A percentile compares a stretch with the other conserved stretches of the same genome.
These are phyloP conservation scores for Suhomyces vadensis DNA, from an alignment of 805 yeast species.

Conservation along the genomic window DNA sequence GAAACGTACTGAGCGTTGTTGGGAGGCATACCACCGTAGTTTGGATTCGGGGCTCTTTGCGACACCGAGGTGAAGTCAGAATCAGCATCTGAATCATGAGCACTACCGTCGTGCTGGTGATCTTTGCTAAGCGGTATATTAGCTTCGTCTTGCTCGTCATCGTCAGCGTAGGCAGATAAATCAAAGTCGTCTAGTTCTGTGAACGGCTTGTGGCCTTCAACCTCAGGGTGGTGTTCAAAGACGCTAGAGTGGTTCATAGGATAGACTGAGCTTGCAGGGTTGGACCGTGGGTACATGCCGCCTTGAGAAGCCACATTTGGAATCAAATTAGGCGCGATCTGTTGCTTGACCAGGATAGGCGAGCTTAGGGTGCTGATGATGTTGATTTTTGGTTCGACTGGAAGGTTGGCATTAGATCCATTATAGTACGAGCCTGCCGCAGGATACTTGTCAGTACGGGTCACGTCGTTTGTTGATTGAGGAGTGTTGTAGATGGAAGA, in stretches of 20 bases:
- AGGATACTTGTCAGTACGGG: constrained; percentile 13
- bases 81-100: constrained; percentile 40
- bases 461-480: constrained; percentile 35
- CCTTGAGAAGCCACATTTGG: constrained; percentile 20
- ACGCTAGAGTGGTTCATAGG: constrained; percentile 26
- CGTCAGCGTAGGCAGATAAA: constrained; percentile 19
- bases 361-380: constrained; percentile 35
- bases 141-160: constrained; percentile 22
- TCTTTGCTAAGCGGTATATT: constrained; percentile 8
- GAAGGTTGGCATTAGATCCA: neutral
- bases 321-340: constrained; percentile 29
- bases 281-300: constrained; percentile 22
- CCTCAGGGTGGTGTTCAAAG: constrained; percentile 47
- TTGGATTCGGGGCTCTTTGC: constrained; percentile 70
- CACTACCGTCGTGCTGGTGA: constrained; percentile 10
- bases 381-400: constrained; percentile 16
- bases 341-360: constrained; percentile 27
- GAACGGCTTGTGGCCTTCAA: constrained; percentile 48
- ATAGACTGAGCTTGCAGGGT: constrained; percentile 10
- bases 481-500: constrained; percentile 32
- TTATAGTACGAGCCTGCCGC: constrained; percentile 11
- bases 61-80: constrained; percentile 80
- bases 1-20: constrained; percentile 8
- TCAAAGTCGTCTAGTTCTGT: constrained; percentile 41
- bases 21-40: constrained; percentile 28